Base-by-base conservation (phyloP, 345 rosid species). In the Orychophragmus violaceus region DNA sequence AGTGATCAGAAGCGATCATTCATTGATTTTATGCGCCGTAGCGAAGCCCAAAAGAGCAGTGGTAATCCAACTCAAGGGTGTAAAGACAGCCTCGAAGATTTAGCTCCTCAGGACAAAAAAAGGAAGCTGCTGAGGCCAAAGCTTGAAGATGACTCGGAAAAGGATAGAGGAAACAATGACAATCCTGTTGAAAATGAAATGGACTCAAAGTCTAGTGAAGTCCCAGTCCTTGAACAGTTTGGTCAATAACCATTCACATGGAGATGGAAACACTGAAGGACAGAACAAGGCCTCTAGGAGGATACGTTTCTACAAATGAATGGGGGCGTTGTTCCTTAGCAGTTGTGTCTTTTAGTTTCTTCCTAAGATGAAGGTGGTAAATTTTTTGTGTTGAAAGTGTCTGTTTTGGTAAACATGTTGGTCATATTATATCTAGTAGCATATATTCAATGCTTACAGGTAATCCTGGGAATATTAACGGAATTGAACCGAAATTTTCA, bases 51-150 rank as follows among this genome's bases (percentile, higher is more conserved):
- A 22, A 79, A 78, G 58, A 41, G 3, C 54, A 32, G 16, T 11
- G 58, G 41, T 55, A 73, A 68, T 52, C 52, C 59, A 66, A 41
- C 59, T 21, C 42, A 51, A 51, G 70, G 59, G 60, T 55, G 50
- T 66, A 56, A 29, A 50, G 67, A 60, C 54, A 74, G 13, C 67
- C 66, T 51, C 13, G 21, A 67, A 28, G 35, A 25, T 10, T 27
- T 64, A 54, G 69, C 61, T 37, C 50, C 65, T 11, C 79, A 45
- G 44, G 23, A 13, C 18, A 84, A 80, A 70, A 80, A 61, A 77
- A 82, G 85, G 76, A 87, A 72, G 83, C 37, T 87, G 64, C 32
- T 79, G 53, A 77, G 93, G 73, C 89, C 86, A 37, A 69, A 77
- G 28, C 82, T 87, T 17, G 66, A 51, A 60, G 70, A 63, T 10